These are phyloP conservation scores for Aspergillus melleus DNA, from an alignment of 2,329 filamentous ascomycete genomes.

Conservation along the genomic window DNA sequence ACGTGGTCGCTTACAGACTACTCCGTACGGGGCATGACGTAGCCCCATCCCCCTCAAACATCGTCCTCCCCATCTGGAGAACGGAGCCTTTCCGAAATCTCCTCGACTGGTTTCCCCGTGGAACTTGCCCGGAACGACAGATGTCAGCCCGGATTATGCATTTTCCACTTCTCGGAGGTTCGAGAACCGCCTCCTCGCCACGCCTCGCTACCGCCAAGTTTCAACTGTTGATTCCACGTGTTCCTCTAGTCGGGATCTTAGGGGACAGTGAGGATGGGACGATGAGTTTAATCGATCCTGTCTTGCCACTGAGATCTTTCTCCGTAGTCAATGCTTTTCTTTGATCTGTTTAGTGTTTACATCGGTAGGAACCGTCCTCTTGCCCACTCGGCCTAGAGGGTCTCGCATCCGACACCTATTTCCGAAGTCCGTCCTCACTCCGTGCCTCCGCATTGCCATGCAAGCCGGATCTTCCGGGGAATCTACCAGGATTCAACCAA, in stretches of 20 bases:
- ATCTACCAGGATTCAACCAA: neutral
- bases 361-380: neutral
- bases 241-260: neutral
- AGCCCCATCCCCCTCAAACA: neutral
- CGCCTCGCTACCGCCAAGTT: neutral
- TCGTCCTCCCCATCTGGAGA: neutral
- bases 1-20: neutral
- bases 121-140: neutral
- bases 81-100: neutral
- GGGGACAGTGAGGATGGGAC: neutral
- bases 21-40: neutral
- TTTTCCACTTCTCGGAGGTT: neutral
- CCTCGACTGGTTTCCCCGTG: neutral
- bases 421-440: neutral
- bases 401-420: neutral
- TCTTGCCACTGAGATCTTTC: neutral
- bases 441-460: neutral
- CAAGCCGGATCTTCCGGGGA: neutral
- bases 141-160: neutral
- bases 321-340: neutral
- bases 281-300: neutral
- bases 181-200: neutral
- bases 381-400: neutral
- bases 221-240: neutral
- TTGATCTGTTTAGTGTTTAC: too few relatives aligned